Evolutionary conservation across 495 filamentous ascomycete genomes (phyloP).

Genomic region (Annulohypoxylon nitens): DNA sequence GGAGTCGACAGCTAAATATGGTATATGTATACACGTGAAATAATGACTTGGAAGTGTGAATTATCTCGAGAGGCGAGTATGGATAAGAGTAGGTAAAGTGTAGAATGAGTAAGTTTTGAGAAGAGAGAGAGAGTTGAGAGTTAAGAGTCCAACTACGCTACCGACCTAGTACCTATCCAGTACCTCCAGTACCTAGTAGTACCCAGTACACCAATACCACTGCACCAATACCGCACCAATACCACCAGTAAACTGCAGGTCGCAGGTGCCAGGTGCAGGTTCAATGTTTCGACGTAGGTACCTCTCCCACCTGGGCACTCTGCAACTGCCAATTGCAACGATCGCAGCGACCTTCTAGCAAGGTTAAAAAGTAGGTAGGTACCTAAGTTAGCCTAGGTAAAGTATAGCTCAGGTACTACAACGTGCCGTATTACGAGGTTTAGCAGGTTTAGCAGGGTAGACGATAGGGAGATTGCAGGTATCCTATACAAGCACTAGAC

Average conservation of each 20-base stretch:
- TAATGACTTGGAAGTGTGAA: background rate
- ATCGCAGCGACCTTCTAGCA: background rate
- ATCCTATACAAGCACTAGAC: conserved; percentile 3
- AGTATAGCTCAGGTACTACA: conserved; percentile 6
- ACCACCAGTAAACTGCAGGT: background rate
- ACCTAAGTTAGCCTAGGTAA: background rate
- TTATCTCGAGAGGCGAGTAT: conserved; percentile 2
- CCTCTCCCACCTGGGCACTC: background rate
- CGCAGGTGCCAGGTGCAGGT: background rate
- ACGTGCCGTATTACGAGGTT: background rate
- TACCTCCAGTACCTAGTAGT: too few species aligned
- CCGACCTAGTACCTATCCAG: too few species aligned
- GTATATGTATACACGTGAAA: background rate
- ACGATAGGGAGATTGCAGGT: background rate
- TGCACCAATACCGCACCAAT: too few species aligned
- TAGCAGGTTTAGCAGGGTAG: background rate
- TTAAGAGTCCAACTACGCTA: background rate
- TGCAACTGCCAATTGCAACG: conserved; percentile 7
- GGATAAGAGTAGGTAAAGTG: background rate
- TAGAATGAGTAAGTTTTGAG: conserved; percentile 6
- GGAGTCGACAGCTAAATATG: background rate
- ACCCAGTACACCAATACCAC: too few species aligned
- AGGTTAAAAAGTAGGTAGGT: background rate
- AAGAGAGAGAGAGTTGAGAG: background rate
- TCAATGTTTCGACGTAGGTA: background rate